Base-by-base conservation (phyloP, 148 eudicot genomes). In the Spergularia marina region DNA sequence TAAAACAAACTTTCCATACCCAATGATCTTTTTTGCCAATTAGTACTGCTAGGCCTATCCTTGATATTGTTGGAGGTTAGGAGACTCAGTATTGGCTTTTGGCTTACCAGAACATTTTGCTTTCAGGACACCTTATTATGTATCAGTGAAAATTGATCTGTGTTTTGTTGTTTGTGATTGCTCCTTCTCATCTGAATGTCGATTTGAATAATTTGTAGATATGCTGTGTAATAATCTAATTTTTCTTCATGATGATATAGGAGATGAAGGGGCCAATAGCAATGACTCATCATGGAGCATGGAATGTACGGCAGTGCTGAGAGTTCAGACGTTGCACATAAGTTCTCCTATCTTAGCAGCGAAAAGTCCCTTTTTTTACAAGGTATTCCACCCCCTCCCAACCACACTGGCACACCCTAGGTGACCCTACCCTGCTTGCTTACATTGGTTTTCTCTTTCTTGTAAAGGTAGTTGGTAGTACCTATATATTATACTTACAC, bases 341-440 rank as follows among this genome's bases (percentile, higher is more conserved):
- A 95, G 98, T 78, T 95, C 98, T 72, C 97, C 98, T 44, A 95
- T 95, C 75, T 86, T 95, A 79, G 98, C 98, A 12, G 98, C 98
- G 78, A 95, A 92, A 79, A 92, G 97, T 81, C 97, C 99, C 11
- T 95, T 92, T 84, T 95, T 95, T 81, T 95, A 88, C 67, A 95
- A 95, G 92, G 99, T 92, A 81, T 58, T 41, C 6, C 9, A 55
- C 60, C 8, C 60, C 47, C 60, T 70, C 61, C 60, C 53, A 21
- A 52, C n/a, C 57, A 12, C 36, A 63, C 25, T 23, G 25, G 25
- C 25, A 23, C 25, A 23, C 25, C 25, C 25, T 23, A 23, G 25
- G 25, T 23, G 25, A 23, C 47, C 18, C 7, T n/a, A 12, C 18
- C 47, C 16, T 51, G 57, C 57, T 70, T 53, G 14, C 21, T 13